Evolutionary conservation across 2,329 filamentous ascomycete genomes (phyloP).

Genomic region (Cordyceps sp.): DNA sequence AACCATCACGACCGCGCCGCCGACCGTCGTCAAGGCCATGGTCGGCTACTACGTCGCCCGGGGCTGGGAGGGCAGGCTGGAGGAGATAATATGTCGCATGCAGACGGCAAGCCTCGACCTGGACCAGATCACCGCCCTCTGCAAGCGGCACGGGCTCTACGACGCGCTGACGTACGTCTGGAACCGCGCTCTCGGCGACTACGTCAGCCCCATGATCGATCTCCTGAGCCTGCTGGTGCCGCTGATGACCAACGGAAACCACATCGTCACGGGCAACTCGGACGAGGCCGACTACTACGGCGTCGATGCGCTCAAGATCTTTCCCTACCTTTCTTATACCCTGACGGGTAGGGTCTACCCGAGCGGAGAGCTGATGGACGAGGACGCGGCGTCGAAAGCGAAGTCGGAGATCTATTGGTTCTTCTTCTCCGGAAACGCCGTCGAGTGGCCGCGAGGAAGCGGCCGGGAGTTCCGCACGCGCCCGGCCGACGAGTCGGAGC

Average conservation of each 20-base stretch:
- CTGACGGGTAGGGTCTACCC: conserved; percentile 87
- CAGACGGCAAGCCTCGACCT: conserved; percentile 84
- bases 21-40: conserved; percentile 70
- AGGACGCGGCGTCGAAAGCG: conserved; percentile 55
- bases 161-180: conserved; percentile 94
- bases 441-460: conserved; percentile 56
- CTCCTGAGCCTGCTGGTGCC: conserved; percentile 53
- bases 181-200: conserved; percentile 81
- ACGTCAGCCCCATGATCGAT: conserved; percentile 78
- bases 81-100: conserved; percentile 89
- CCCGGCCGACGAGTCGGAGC: conserved; percentile 39
- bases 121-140: conserved; percentile 78
- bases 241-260: conserved; percentile 38
- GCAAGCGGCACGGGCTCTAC: conserved; percentile 82
- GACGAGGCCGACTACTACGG: conserved; percentile 44
- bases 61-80: conserved; percentile 61
- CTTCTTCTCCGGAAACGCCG: conserved; percentile 70
- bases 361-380: conserved; percentile 58
- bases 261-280: conserved; percentile 30
- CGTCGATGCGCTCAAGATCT: conserved; percentile 73
- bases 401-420: conserved; percentile 89
- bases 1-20: conserved; percentile 59
- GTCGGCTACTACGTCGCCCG: conserved; percentile 65
- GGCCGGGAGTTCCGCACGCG: conserved; percentile 44
- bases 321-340: conserved; percentile 84